These are phyloP conservation scores for Erythrophleum fordii DNA, from an alignment of 306 rosid species.

Conservation along the genomic window DNA sequence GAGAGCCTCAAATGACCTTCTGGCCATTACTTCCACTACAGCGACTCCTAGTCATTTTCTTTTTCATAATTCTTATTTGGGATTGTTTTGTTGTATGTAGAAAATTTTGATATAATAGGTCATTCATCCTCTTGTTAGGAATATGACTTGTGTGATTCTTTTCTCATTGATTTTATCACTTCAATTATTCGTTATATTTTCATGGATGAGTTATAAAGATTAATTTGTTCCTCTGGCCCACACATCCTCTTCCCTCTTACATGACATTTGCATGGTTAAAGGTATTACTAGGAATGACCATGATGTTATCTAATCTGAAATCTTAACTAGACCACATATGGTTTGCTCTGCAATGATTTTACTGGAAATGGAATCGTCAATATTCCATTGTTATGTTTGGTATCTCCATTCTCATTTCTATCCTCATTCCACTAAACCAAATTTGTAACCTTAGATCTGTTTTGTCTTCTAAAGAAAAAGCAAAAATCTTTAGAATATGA, in stretches of 20 bases:
- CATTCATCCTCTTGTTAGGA: slow-evolving; percentile 19
- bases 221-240: neutral
- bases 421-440: too few relatives aligned
- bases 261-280: neutral
- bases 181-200: slow-evolving; percentile 12
- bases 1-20: slow-evolving; percentile 39
- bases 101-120: slow-evolving; percentile 26
- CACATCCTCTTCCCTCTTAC: neutral
- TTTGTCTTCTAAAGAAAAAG: too few relatives aligned
- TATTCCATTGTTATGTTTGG: too few relatives aligned
- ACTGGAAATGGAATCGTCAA: too few relatives aligned
- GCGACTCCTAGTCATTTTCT: neutral
- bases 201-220: neutral
- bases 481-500: too few relatives aligned
- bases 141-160: neutral
- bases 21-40: slow-evolving; percentile 15
- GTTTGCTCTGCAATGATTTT: too few relatives aligned
- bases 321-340: too few relatives aligned
- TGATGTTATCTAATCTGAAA: neutral
- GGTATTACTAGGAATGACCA: neutral
- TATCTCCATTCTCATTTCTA: too few relatives aligned
- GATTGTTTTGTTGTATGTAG: slow-evolving; percentile 34
- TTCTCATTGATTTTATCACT: slow-evolving; percentile 13
- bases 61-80: neutral
- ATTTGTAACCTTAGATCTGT: too few relatives aligned